Conservation (phyloP, 2,329 filamentous ascomycete genomes). For the Didymella lethalis region DNA sequence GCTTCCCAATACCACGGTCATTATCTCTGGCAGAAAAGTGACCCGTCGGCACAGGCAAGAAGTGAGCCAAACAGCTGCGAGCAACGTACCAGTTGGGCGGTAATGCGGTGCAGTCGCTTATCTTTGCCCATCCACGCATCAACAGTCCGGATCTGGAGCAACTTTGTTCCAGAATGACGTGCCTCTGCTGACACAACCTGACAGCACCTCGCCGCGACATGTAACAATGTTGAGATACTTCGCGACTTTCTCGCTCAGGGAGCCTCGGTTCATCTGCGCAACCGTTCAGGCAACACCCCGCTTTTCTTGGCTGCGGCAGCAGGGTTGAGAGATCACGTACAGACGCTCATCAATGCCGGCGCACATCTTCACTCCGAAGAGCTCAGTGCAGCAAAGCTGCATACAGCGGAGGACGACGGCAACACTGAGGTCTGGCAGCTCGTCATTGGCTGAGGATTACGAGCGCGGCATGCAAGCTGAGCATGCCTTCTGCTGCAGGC, state of each 20-base stretch:
- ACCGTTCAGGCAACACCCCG: constrained; percentile 65
- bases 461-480: constrained; percentile 16
- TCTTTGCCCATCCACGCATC: constrained; percentile 33
- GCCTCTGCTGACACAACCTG: constrained; percentile 14
- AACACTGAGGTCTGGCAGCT: constrained; percentile 43
- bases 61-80: constrained; percentile 36
- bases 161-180: constrained; percentile 36
- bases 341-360: constrained; percentile 62
- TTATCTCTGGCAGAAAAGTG: constrained; percentile 42
- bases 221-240: constrained; percentile 63
- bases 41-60: constrained; percentile 37
- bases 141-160: constrained; percentile 34
- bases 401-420: constrained; percentile 46
- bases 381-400: constrained; percentile 60
- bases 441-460: constrained; percentile 42
- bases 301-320: constrained; percentile 67
- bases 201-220: constrained; percentile 66
- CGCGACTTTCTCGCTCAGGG: constrained; percentile 64
- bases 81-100: constrained; percentile 31
- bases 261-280: constrained; percentile 67
- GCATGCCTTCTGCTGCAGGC: constrained; percentile 1
- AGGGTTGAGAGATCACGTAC: constrained; percentile 63
- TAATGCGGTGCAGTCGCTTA: constrained; percentile 38
- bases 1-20: constrained; percentile 31
- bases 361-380: constrained; percentile 68